These are phyloP conservation scores for Rubus parviflorus DNA, from an alignment of 306 rosid genomes.

Conservation along the genomic window DNA sequence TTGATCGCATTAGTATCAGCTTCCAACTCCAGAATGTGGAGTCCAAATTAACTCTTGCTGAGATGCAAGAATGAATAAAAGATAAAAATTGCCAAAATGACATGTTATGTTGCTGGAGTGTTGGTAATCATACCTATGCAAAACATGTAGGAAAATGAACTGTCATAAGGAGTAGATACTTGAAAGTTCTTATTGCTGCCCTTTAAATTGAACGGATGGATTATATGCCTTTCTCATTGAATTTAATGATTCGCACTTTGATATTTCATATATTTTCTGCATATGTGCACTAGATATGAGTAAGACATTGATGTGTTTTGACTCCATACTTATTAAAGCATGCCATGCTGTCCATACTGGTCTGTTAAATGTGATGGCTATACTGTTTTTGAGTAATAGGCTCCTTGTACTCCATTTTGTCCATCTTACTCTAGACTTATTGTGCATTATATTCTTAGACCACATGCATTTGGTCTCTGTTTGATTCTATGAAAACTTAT, in stretches of 20 bases:
- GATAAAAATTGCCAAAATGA: background rate
- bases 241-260: background rate
- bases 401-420: background rate
- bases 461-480: background rate
- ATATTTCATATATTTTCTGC: background rate
- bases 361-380: background rate
- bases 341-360: background rate
- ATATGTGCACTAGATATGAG: background rate
- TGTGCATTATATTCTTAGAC: background rate
- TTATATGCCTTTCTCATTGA: background rate
- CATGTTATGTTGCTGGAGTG: background rate
- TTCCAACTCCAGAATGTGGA: background rate
- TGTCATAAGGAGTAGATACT: background rate
- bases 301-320: background rate
- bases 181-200: background rate
- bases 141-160: background rate
- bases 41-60: background rate
- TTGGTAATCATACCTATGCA: background rate
- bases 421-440: background rate
- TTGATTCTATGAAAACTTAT: background rate
- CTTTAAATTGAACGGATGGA: background rate
- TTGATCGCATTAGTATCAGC: background rate
- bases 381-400: background rate
- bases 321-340: background rate
- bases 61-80: background rate